Percentiles rank a stretch among this genome's conserved stretches.
Evolutionary conservation across 2,329 filamentous ascomycete genomes (phyloP).

Genomic region (Sarocladium kiliense): DNA sequence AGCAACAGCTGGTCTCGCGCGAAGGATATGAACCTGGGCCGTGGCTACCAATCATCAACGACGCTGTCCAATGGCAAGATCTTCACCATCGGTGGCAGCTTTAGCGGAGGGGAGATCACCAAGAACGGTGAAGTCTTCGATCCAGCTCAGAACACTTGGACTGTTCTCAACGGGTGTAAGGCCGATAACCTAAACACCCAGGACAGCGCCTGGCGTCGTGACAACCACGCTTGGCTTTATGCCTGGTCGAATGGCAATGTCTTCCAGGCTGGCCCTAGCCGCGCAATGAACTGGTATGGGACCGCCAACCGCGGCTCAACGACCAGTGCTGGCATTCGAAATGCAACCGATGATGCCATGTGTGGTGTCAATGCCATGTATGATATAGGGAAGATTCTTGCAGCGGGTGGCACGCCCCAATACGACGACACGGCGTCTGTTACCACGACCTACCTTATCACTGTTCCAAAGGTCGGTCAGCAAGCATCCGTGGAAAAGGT

Average conservation of each 20-base stretch:
- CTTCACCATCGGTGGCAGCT: constrained; percentile 54
- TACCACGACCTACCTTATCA: constrained; percentile 43
- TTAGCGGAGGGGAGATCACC: constrained; percentile 37
- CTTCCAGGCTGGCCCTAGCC: constrained; percentile 51
- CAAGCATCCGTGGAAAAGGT: constrained; percentile 14
- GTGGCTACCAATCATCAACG: constrained; percentile 48
- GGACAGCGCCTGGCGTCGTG: constrained; percentile 19
- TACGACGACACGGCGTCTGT: constrained; percentile 38
- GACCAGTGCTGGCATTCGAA: constrained; percentile 25
- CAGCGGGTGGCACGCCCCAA: constrained; percentile 40
- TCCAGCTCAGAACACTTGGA: constrained; percentile 40
- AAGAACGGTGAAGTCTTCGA: constrained; percentile 55
- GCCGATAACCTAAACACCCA: constrained; percentile 38
- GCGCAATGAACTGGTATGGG: constrained; percentile 52
- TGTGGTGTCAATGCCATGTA: constrained; percentile 52
- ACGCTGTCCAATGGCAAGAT: constrained; percentile 47
- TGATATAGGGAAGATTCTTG: constrained; percentile 54
- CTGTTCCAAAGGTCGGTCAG: constrained; percentile 24
- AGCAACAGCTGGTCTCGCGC: constrained; percentile 32
- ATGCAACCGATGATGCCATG: constrained; percentile 44
- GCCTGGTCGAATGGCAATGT: constrained; percentile 40
- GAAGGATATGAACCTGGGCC: constrained; percentile 37
- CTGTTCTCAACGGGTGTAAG: constrained; percentile 16
- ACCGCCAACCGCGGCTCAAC: constrained; percentile 34
- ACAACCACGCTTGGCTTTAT: constrained; percentile 28